phyloP scores from a whole-genome alignment of 1,139 yeast genomes.

The Taphrina sp. region DNA sequence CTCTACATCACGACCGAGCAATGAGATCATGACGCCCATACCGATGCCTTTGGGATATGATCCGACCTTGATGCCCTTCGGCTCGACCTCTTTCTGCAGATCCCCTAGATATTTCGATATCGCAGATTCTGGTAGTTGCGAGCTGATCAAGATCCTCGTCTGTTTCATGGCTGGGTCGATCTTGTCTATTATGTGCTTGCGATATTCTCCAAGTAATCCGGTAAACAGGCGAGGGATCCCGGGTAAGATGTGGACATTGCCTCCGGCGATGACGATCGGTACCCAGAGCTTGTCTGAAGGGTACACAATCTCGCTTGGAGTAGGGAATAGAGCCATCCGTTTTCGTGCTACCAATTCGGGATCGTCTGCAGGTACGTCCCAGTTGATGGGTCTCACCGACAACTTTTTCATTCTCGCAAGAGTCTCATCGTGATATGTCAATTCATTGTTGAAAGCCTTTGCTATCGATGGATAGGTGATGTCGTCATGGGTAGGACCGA shows the following conservation, averaged over 20 bases:
- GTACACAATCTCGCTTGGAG: conserved; percentile 50
- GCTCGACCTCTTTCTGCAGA: conserved; percentile 54
- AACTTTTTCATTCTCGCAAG: conserved; percentile 59
- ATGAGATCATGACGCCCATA: conserved; percentile 46
- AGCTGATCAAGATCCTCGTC: conserved; percentile 60
- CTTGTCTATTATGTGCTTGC: conserved; percentile 43
- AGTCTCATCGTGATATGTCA: conserved; percentile 57
- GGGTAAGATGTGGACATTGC: conserved; percentile 68
- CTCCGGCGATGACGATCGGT: conserved; percentile 66
- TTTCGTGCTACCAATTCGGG: conserved; percentile 59
- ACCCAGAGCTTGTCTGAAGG: conserved; percentile 69
- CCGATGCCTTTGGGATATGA: conserved; percentile 75
- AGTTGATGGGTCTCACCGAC: conserved; percentile 48
- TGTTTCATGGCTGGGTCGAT: conserved; percentile 45
- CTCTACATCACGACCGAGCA: conserved; percentile 26
- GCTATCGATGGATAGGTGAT: conserved; percentile 71
- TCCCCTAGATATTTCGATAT: conserved; percentile 63
- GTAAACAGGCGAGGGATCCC: conserved; percentile 63
- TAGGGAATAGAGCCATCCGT: conserved; percentile 68
- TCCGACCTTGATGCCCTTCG: conserved; percentile 62
- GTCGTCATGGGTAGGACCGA: conserved; percentile 90
- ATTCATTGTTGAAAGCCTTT: conserved; percentile 56
- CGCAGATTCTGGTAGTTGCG: conserved; percentile 60
- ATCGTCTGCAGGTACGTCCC: conserved; percentile 43
- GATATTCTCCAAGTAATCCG: conserved; percentile 50